phyloP scores from a whole-genome alignment of 2,329 filamentous ascomycete genomes.

The Aspergillus pseudoglaucus region DNA sequence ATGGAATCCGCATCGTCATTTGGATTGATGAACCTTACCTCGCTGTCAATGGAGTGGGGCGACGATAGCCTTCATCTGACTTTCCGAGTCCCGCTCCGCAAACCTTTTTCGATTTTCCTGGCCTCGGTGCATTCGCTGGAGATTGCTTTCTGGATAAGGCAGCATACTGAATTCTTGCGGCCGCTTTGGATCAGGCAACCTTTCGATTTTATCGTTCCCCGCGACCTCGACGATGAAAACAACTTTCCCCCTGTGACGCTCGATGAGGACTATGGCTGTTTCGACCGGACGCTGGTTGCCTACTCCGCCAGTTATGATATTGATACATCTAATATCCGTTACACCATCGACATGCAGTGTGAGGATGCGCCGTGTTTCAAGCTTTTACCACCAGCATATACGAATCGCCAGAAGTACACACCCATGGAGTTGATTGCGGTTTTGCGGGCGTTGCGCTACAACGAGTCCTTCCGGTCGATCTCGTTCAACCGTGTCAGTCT shows the following conservation, averaged over 20 bases:
- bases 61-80: conserved; percentile 63
- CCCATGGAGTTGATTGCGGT: conserved; percentile 61
- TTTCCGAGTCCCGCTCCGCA: conserved; percentile 55
- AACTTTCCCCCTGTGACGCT: conserved; percentile 41
- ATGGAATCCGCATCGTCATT: conserved; percentile 49
- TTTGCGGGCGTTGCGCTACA: conserved; percentile 63
- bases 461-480: conserved; percentile 61
- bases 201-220: conserved; percentile 56
- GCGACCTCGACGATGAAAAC: conserved; percentile 47
- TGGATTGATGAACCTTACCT: conserved; percentile 57
- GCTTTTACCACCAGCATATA: conserved; percentile 50
- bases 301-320: conserved; percentile 65
- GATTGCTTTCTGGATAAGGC: conserved; percentile 56
- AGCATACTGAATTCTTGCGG: conserved; percentile 56
- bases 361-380: conserved; percentile 64
- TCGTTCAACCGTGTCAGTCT: conserved; percentile 60
- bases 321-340: conserved; percentile 61
- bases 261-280: conserved; percentile 55
- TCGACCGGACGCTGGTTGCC: conserved; percentile 62
- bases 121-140: conserved; percentile 60
- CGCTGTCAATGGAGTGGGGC: conserved; percentile 52
- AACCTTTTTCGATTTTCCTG: conserved; percentile 51
- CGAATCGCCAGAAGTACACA: conserved; percentile 49
- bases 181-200: conserved; percentile 61
- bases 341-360: conserved; percentile 53